Percentiles rank a stretch among this genome's conserved stretches.
Conservation (phyloP, 345 rosid species). For the Eutrema heterophyllum region DNA sequence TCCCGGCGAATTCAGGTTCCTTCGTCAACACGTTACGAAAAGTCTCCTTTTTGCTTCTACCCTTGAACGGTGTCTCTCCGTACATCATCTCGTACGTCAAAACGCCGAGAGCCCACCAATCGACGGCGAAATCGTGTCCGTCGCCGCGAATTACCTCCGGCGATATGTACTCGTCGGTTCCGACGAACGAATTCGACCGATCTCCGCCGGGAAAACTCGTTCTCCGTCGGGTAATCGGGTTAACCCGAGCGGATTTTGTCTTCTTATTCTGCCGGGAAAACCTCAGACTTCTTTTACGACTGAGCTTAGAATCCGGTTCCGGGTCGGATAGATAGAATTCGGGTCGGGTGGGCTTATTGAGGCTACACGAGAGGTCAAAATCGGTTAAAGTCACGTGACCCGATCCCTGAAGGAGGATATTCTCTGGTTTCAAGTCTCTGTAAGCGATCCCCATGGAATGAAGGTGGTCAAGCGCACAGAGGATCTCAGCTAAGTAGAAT, state of each 20-base stretch:
- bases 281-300: conserved; percentile 14
- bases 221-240: conserved; percentile 67
- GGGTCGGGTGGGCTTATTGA: conserved; percentile 34
- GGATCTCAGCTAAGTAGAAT: conserved; percentile 79
- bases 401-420: conserved; percentile 65
- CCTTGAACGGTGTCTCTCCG: conserved; percentile 76
- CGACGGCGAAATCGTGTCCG: conserved; percentile 93
- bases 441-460: conserved; percentile 76
- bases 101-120: conserved; percentile 96
- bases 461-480: conserved; percentile 80
- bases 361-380: conserved; percentile 83
- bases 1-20: conserved; percentile 55
- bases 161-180: conserved; percentile 88
- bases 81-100: conserved; percentile 81
- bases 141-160: conserved; percentile 88
- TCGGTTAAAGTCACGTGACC: conserved; percentile 96
- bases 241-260: conserved; percentile 74
- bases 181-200: conserved; percentile 77
- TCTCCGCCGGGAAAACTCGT: conserved; percentile 50
- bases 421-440: conserved; percentile 92
- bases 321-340: conserved; percentile 16
- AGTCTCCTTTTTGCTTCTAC: conserved; percentile 67
- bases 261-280: conserved; percentile 39
- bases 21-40: conserved; percentile 67
- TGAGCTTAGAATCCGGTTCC: conserved; percentile 4